These are phyloP conservation scores for Verticillium alfalfae DNA, from an alignment of 2,329 filamentous ascomycete species.

Conservation along the genomic window DNA sequence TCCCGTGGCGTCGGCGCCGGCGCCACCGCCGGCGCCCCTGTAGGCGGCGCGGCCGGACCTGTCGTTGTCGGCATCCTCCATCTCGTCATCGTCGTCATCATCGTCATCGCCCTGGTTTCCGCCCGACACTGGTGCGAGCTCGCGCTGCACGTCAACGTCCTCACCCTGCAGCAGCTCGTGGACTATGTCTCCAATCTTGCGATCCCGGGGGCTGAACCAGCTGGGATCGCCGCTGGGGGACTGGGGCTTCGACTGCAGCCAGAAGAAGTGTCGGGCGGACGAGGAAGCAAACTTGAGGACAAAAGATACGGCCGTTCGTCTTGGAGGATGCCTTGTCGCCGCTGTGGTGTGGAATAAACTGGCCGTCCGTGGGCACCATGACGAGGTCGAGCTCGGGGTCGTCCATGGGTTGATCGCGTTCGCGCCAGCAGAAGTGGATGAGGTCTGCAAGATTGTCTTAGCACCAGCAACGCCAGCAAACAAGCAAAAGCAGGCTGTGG, in stretches of 20 bases:
- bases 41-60: slow-evolving; percentile 53
- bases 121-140: slow-evolving; percentile 55
- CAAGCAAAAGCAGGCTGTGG: not conserved
- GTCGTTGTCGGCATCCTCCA: slow-evolving; percentile 70
- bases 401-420: slow-evolving; percentile 64
- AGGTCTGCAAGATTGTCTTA: slow-evolving; percentile 52
- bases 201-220: slow-evolving; percentile 80
- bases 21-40: slow-evolving; percentile 66
- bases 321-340: slow-evolving; percentile 51
- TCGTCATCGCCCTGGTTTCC: slow-evolving; percentile 40
- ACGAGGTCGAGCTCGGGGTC: slow-evolving; percentile 81
- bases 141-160: slow-evolving; percentile 71
- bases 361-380: slow-evolving; percentile 87
- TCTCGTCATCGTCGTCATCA: slow-evolving; percentile 57
- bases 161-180: slow-evolving; percentile 82
- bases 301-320: slow-evolving; percentile 86
- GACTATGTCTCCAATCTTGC: slow-evolving; percentile 83
- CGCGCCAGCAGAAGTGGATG: slow-evolving; percentile 95
- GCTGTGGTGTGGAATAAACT: slow-evolving; percentile 72
- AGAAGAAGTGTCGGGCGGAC: slow-evolving; percentile 88
- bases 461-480: not conserved
- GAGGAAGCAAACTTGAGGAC: slow-evolving; percentile 91
- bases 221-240: slow-evolving; percentile 60
- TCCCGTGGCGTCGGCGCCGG: slow-evolving; percentile 80
- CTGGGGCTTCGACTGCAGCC: slow-evolving; percentile 90